phyloP scores from a whole-genome alignment of 495 filamentous ascomycete species.

The Parathielavia hyrcaniae region DNA sequence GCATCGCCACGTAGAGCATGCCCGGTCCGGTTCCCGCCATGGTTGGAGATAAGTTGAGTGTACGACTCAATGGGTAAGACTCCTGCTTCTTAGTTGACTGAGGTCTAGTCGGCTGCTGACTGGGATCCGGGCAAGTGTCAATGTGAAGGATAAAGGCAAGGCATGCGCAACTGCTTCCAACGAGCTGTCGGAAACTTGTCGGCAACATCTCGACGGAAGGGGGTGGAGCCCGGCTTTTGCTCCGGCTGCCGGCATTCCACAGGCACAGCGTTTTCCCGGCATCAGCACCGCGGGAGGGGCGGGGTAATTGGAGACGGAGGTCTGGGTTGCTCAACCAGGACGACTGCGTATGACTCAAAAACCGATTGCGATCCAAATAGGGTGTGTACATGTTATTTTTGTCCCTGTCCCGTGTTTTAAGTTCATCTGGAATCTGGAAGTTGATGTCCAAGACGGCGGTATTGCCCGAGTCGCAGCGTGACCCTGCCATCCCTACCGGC shows the following conservation, averaged over 20 bases:
- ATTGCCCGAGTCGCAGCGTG: not conserved
- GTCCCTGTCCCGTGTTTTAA: not conserved
- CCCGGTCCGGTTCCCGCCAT: constrained; percentile 40
- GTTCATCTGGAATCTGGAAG: too few relatives aligned
- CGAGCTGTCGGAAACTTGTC: too few relatives aligned
- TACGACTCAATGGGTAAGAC: too few relatives aligned
- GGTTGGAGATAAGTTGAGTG: too few relatives aligned
- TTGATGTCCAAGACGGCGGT: constrained; percentile 18
- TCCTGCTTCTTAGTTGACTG: not conserved
- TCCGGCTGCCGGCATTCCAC: constrained; percentile 17
- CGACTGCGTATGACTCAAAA: too few relatives aligned
- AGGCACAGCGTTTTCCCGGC: constrained; percentile 29
- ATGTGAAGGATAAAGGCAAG: not conserved
- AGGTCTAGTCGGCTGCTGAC: not conserved
- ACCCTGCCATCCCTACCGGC: not conserved
- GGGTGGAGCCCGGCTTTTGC: constrained; percentile 27
- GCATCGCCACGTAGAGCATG: constrained; percentile 74
- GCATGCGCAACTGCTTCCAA: too few relatives aligned
- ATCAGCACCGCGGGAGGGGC: too few relatives aligned
- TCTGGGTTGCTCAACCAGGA: too few relatives aligned
- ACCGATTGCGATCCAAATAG: too few relatives aligned
- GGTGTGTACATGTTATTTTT: too few relatives aligned
- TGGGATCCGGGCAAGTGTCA: not conserved
- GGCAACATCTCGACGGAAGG: not conserved
- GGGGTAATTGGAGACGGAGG: too few relatives aligned